A percentile compares a stretch with the other conserved stretches of the same genome.
phyloP scores from a whole-genome alignment of 306 rosid species.

The Pyrus communis region DNA sequence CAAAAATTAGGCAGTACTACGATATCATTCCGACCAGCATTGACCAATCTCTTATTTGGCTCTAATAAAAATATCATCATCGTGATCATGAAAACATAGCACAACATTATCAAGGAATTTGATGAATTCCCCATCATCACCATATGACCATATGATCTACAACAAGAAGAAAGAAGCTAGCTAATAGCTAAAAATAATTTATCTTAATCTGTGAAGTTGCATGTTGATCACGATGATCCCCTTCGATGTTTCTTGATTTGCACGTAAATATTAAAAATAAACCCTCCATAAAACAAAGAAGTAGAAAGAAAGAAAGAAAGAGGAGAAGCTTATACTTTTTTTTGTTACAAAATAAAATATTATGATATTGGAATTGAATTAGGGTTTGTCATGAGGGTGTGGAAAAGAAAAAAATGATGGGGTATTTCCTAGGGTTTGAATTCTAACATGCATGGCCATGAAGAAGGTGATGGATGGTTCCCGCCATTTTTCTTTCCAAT shows the following conservation, averaged over 20 bases:
- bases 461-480: background rate
- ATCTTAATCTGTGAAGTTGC: background rate
- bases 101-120: background rate
- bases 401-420: background rate
- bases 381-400: background rate
- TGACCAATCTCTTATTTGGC: slow-evolving; percentile 1
- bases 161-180: background rate
- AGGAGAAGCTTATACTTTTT: background rate
- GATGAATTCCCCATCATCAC: background rate
- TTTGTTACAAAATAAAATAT: background rate
- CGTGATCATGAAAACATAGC: background rate
- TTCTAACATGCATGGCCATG: background rate
- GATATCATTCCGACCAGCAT: background rate
- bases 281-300: background rate
- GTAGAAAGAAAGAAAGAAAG: background rate
- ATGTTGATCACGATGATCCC: background rate
- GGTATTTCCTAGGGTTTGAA: background rate
- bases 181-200: background rate
- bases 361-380: background rate
- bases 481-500: background rate
- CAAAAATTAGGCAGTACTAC: background rate
- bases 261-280: too few relatives aligned
- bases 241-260: too few relatives aligned
- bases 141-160: background rate
- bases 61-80: background rate